Evolutionary conservation across 225 moss, liverwort and hornwort genomes (phyloP).

Genomic region (Pseudoscleropodium purum): DNA sequence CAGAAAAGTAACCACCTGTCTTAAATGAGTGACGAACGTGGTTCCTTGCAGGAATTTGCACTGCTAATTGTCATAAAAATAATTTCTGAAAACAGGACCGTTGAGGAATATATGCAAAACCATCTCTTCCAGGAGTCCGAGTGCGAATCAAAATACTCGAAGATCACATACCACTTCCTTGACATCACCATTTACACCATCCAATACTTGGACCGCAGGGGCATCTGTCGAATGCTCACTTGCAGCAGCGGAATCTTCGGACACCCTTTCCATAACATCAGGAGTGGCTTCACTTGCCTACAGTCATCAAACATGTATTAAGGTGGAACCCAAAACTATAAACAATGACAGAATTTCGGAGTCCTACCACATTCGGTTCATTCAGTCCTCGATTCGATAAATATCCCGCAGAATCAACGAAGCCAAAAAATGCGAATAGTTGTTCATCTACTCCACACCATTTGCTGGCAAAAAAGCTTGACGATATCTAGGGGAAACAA

Average conservation of each 20-base stretch:
- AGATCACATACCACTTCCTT: slow-evolving; percentile 63
- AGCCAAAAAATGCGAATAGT: not conserved
- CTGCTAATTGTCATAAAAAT: not conserved
- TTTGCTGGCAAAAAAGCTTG: not conserved
- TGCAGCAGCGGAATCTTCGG: slow-evolving; percentile 67
- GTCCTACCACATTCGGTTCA: not conserved
- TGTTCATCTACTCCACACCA: not conserved
- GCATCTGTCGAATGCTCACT: slow-evolving; percentile 63
- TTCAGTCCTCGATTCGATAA: not conserved
- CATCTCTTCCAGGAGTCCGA: not conserved
- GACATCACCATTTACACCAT: slow-evolving; percentile 52
- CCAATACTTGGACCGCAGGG: slow-evolving; percentile 49
- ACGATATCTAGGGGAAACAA: not conserved
- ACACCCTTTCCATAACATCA: slow-evolving; percentile 75
- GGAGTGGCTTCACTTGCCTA: slow-evolving; percentile 85
- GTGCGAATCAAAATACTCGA: not conserved
- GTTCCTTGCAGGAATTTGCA: not conserved
- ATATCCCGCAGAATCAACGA: not conserved
- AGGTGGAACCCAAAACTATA: not conserved
- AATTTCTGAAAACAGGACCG: not conserved
- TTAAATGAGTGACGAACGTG: not conserved
- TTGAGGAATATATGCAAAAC: not conserved
- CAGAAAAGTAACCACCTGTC: not conserved
- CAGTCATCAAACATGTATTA: slow-evolving; percentile 5
- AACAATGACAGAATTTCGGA: not conserved